Evolutionary conservation across 371 early-diverging fungal species (phyloP).

Genomic region (Sporodiniella umbellata): DNA sequence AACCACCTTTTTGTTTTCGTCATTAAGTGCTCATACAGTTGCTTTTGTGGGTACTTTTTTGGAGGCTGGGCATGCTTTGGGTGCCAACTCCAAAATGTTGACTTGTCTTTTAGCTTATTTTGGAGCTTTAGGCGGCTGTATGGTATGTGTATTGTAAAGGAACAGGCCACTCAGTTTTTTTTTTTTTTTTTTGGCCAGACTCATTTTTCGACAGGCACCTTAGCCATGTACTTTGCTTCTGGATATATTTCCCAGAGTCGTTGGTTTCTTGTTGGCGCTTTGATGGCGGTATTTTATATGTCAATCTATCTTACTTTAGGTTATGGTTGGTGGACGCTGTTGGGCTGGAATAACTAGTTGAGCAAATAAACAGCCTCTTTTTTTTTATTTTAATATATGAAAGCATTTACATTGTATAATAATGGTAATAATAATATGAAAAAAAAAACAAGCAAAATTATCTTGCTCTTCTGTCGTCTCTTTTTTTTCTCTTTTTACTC

Average conservation of each 20-base stretch:
- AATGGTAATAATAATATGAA: no score
- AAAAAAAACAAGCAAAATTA: neutral
- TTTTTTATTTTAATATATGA: no score
- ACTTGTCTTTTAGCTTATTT: conserved; percentile 64
- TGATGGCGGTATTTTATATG: conserved; percentile 50
- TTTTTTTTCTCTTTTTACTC: conserved; percentile 10
- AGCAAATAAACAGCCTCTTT: neutral
- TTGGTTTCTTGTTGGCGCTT: conserved; percentile 64
- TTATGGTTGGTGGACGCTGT: conserved; percentile 65
- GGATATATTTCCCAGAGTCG: conserved; percentile 52
- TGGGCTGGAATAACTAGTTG: conserved; percentile 28
- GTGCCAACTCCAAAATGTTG: conserved; percentile 54
- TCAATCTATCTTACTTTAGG: conserved; percentile 62
- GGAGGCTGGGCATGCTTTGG: conserved; percentile 65
- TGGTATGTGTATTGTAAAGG: conserved; percentile 36
- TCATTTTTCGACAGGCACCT: conserved; percentile 59
- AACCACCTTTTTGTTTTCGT: conserved; percentile 72
- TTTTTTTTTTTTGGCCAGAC: conserved; percentile 32
- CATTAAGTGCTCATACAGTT: conserved; percentile 62
- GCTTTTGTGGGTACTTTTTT: conserved; percentile 75
- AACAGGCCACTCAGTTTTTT: neutral
- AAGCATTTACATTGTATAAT: no score
- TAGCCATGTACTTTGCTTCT: conserved; percentile 60
- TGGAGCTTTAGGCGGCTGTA: conserved; percentile 61
- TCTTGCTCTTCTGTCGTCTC: neutral